A percentile compares a stretch with the other conserved stretches of the same genome.
These are phyloP conservation scores for Ophiobolus disseminans DNA, from an alignment of 2,329 filamentous ascomycete genomes.

Conservation along the genomic window DNA sequence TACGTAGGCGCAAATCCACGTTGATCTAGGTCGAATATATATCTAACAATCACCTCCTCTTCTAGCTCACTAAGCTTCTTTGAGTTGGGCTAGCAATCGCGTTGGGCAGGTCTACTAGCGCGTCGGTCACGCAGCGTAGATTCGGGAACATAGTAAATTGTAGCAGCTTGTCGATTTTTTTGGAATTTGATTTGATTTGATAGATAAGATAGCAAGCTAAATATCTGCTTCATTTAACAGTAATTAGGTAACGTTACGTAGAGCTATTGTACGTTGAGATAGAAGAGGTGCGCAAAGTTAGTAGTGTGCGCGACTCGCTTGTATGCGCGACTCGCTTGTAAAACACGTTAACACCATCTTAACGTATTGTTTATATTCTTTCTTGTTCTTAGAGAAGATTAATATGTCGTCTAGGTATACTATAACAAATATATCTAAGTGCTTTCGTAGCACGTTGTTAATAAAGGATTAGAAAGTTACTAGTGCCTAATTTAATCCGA, in stretches of 20 bases:
- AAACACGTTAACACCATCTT: too few relatives aligned
- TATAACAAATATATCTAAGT: too few relatives aligned
- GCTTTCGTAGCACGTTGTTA: slow-evolving; percentile 3
- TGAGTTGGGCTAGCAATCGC: slow-evolving; percentile 8
- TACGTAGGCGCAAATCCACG: background rate
- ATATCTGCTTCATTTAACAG: background rate
- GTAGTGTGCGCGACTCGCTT: background rate
- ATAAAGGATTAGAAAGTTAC: too few relatives aligned
- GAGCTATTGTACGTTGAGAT: background rate
- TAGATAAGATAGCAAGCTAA: too few relatives aligned
- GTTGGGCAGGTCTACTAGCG: slow-evolving; percentile 2
- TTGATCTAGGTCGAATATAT: slow-evolving; percentile 4
- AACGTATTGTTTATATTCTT: too few relatives aligned
- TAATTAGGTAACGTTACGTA: background rate
- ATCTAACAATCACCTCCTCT: slow-evolving; percentile 9
- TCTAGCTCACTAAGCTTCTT: slow-evolving; percentile 11
- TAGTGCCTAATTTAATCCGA: slow-evolving; percentile 4
- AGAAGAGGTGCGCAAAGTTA: background rate
- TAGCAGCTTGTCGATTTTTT: background rate
- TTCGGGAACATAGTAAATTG: slow-evolving; percentile 2
- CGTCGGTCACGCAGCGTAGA: background rate
- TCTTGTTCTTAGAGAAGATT: too few relatives aligned
- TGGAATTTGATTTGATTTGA: background rate
- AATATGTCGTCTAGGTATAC: too few relatives aligned
- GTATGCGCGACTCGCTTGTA: too few relatives aligned